Evolutionary conservation across 106 monocot genomes (phyloP).

Genomic region (Iris macrosiphon): DNA sequence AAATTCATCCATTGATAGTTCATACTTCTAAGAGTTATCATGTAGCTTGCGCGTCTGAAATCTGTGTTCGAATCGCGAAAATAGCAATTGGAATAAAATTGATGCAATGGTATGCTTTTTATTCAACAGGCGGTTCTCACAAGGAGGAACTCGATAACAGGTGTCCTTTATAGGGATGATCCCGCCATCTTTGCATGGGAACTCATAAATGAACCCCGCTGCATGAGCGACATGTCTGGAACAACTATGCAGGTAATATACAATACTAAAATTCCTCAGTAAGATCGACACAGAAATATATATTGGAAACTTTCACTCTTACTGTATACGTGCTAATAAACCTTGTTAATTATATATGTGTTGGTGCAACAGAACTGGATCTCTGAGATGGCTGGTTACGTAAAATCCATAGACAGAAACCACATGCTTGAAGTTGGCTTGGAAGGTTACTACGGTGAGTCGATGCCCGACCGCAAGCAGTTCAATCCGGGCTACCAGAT

Average conservation of each 20-base stretch:
- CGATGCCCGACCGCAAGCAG: conserved; percentile 31
- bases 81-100: too few species aligned
- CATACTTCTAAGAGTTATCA: too few species aligned
- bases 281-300: too few species aligned
- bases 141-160: conserved; percentile 10
- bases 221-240: conserved; percentile 14
- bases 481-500: conserved; percentile 46
- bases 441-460: conserved; percentile 68
- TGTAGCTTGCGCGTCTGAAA: too few species aligned
- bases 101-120: too few species aligned
- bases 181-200: conserved; percentile 27
- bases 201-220: conserved; percentile 24
- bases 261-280: too few species aligned
- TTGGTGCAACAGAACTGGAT: conserved; percentile 50
- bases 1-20: too few species aligned
- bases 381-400: conserved; percentile 42
- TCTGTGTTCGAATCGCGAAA: too few species aligned
- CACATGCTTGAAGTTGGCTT: conserved; percentile 56
- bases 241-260: conserved; percentile 9
- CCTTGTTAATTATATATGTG: too few species aligned
- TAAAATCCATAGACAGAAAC: conserved; percentile 52
- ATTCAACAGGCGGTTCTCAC: conserved; percentile 9
- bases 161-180: conserved; percentile 16
- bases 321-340: too few species aligned
- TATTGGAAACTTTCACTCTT: too few species aligned